Base-by-base conservation (phyloP, 192 early-diverging fungal genomes). In the Entrophospora sp. region DNA sequence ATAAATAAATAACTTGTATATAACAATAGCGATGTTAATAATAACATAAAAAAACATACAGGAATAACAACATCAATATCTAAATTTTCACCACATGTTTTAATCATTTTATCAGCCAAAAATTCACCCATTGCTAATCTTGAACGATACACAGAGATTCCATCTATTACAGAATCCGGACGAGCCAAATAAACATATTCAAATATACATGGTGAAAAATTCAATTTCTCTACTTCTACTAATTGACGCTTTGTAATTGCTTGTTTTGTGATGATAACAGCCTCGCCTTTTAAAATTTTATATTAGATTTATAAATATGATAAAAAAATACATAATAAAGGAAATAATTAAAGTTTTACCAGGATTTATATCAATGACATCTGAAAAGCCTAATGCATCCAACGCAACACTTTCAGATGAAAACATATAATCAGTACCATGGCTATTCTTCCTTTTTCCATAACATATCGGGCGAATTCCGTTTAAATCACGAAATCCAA, bases 161-260 rank as follows among this genome's bases (percentile, higher is more conserved):
- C 94, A 73, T 99, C 95, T 67, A 99, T 95, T 62, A 97, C 95
- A 27, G 92, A 94, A 78, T 99, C 97, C 14, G 95, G 95, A 16
- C 97, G 87, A 3, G 96, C 96, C 87, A 98, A 99, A 81, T 99
- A 92, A 49, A 99, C 97, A 68, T 94, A 97, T 78, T 99, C 97
- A 69, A 99, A 99, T 73, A 99, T 93, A 78, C 95, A 98, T 27
- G 95, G 97, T n/a, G 97, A 82, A 45, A 83, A 77, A n/a, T n/a
- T n/a, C n/a, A n/a, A n/a, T 38, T 64, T 43, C 25, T 75, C 74
- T 31, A 78, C 59, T 2, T 72, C 68, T 20, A 85, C 76, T 68
- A 92, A 66, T 28, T 86, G 81, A 25, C 88, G 83, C 45, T 79
- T 80, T 31, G 77, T 83, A 30, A 97, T 77, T 9, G 83, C 83